Conservation (phyloP, 2,329 filamentous ascomycete genomes). For the Neocucurbitaria cava region DNA sequence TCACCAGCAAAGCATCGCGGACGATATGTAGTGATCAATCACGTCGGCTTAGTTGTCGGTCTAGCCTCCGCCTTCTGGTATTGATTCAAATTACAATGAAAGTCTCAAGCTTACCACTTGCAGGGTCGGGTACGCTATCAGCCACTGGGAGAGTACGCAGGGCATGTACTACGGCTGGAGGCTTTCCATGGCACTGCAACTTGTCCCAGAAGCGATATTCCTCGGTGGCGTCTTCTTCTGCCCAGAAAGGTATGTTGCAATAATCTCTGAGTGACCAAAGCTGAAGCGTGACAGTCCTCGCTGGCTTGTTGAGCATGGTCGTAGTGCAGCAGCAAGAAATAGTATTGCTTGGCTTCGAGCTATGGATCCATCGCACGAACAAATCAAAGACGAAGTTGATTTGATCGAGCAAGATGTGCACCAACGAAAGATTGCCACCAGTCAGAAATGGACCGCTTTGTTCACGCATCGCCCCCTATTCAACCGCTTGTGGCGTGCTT, state of each 20-base stretch:
- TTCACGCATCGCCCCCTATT: conserved; percentile 59
- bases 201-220: conserved; percentile 61
- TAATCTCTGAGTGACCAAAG: neutral
- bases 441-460: conserved; percentile 55
- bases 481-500: conserved; percentile 63
- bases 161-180: conserved; percentile 62
- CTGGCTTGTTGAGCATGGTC: conserved; percentile 63
- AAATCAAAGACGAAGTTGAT: conserved; percentile 46
- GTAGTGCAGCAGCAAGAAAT: conserved; percentile 52
- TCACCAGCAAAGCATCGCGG: conserved; percentile 62
- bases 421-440: conserved; percentile 45
- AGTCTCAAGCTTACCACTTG: neutral
- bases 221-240: conserved; percentile 59
- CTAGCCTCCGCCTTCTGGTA: conserved; percentile 64
- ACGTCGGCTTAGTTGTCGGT: conserved; percentile 64
- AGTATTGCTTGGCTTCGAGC: conserved; percentile 60
- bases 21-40: conserved; percentile 65
- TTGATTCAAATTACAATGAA: conserved; percentile 7
- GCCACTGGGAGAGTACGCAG: conserved; percentile 57
- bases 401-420: conserved; percentile 57
- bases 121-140: conserved; percentile 65
- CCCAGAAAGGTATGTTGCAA: conserved; percentile 60
- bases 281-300: conserved; percentile 53
- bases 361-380: conserved; percentile 44
- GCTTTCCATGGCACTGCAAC: conserved; percentile 59